Evolutionary conservation across 2,329 filamentous ascomycete species (phyloP).

Genomic region (Paraphaeosphaeria minitans): DNA sequence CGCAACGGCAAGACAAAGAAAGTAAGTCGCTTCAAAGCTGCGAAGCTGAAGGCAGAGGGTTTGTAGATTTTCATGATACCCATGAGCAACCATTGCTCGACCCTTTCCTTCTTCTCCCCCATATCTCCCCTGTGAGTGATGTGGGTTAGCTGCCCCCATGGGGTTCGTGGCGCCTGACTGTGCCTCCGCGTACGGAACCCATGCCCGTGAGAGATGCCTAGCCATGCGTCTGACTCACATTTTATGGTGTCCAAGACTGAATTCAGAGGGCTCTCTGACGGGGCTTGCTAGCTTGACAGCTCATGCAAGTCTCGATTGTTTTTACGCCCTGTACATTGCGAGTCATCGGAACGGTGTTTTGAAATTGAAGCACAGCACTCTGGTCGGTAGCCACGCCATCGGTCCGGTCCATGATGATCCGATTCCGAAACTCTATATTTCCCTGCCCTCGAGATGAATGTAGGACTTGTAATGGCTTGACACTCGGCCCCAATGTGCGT

Average conservation of each 20-base stretch:
- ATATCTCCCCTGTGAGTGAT: not conserved
- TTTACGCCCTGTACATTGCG: conserved; percentile 32
- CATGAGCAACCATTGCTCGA: not conserved
- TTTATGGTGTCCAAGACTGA: conserved; percentile 45
- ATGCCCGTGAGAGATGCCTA: conserved; percentile 47
- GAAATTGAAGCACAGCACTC: not conserved
- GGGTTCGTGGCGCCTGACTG: not conserved
- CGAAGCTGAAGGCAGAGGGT: conserved; percentile 56
- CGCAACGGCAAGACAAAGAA: conserved; percentile 63
- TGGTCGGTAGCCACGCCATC: too few species aligned
- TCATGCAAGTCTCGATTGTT: conserved; percentile 37
- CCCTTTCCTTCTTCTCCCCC: not conserved
- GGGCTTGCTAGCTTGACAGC: conserved; percentile 29
- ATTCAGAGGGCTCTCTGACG: conserved; percentile 39
- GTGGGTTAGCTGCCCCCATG: not conserved
- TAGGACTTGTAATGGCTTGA: too few species aligned
- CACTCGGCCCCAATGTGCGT: not conserved
- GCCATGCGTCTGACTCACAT: conserved; percentile 45
- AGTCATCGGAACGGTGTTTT: not conserved
- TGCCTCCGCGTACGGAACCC: conserved; percentile 32
- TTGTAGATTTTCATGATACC: conserved; percentile 26
- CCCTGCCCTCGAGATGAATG: too few species aligned
- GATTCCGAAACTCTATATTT: too few species aligned
- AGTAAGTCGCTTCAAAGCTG: conserved; percentile 76
- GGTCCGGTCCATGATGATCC: too few species aligned